These are phyloP conservation scores for Aureobasidium namibiae DNA, from an alignment of 2,329 filamentous ascomycete species.

Conservation along the genomic window DNA sequence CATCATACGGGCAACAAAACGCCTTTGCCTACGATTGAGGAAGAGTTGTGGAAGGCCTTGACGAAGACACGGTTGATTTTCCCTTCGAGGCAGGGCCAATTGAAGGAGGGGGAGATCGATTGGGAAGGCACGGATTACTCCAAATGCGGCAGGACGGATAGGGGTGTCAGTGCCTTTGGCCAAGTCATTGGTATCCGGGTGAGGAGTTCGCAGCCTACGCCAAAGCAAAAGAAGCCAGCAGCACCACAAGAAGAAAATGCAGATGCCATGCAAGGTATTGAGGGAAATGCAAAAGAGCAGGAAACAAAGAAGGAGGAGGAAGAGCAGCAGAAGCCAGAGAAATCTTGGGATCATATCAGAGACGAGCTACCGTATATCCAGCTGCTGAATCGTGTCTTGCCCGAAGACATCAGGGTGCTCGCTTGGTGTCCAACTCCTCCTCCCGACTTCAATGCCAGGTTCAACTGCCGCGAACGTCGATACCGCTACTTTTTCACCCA, in stretches of 20 bases:
- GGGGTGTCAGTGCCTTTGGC: conserved; percentile 91
- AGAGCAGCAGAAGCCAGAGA: conserved; percentile 11
- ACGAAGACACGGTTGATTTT: conserved; percentile 75
- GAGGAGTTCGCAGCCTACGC: conserved; percentile 62
- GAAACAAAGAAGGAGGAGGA: conserved; percentile 6
- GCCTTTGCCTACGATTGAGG: conserved; percentile 75
- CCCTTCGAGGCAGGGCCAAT: conserved; percentile 39
- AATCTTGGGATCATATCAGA: conserved; percentile 54
- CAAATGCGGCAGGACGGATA: conserved; percentile 89
- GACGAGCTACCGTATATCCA: conserved; percentile 81
- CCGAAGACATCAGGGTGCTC: conserved; percentile 78
- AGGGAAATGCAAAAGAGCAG: conserved; percentile 12
- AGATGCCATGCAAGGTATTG: conserved; percentile 14
- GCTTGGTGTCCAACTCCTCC: conserved; percentile 88
- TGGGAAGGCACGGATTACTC: conserved; percentile 85
- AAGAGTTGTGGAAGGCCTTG: conserved; percentile 87
- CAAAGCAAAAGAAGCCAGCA: conserved; percentile 12
- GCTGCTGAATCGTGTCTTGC: conserved; percentile 78
- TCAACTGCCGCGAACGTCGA: conserved; percentile 81
- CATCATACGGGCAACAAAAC: conserved; percentile 64
- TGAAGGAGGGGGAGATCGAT: conserved; percentile 49
- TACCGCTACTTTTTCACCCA: conserved; percentile 99
- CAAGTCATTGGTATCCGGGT: conserved; percentile 84
- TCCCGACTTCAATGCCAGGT: conserved; percentile 75
- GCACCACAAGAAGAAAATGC: conserved; percentile 14